A percentile compares a stretch with the other conserved stretches of the same genome.
Evolutionary conservation across 176 grass and related monocot genomes (phyloP).

Genomic region (Otatea glauca): DNA sequence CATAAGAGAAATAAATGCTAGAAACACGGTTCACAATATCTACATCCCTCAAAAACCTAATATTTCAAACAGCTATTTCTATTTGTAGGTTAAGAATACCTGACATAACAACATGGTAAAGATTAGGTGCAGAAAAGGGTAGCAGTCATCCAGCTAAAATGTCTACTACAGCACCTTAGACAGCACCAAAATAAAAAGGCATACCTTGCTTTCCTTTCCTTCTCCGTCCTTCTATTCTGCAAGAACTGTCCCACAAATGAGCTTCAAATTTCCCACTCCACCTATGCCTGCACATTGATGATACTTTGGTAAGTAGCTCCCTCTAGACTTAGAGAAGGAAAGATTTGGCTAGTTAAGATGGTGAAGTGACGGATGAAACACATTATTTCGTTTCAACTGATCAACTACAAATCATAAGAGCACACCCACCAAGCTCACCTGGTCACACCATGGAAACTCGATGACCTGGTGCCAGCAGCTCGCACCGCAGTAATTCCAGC

Average conservation of each 20-base stretch:
- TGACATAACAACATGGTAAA: not conserved
- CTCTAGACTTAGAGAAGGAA: slow-evolving; percentile 26
- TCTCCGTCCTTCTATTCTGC: slow-evolving; percentile 83
- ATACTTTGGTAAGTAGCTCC: slow-evolving; percentile 14
- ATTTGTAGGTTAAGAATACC: not conserved
- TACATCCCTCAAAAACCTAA: not conserved
- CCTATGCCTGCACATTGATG: slow-evolving; percentile 73
- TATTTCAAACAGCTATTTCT: not conserved
- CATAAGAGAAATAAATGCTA: not conserved
- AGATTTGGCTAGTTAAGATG: slow-evolving; percentile 16
- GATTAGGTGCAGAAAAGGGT: not conserved
- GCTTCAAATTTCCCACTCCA: slow-evolving; percentile 99
- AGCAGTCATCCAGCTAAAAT: not conserved
- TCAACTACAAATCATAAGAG: slow-evolving; percentile 26
- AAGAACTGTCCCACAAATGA: slow-evolving; percentile 94
- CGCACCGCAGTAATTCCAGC: slow-evolving; percentile 33
- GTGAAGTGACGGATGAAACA: not conserved
- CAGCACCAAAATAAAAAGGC: not conserved
- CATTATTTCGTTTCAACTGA: slow-evolving; percentile 11
- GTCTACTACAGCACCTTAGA: not conserved
- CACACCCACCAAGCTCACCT: slow-evolving; percentile 48
- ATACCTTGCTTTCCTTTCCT: slow-evolving; percentile 96
- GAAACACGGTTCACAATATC: not conserved
- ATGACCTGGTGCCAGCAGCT: slow-evolving; percentile 57
- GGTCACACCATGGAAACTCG: slow-evolving; percentile 82